These are phyloP conservation scores for Halophytophthora polymorphica DNA, from an alignment of 352 stramenopile species.

Conservation along the genomic window DNA sequence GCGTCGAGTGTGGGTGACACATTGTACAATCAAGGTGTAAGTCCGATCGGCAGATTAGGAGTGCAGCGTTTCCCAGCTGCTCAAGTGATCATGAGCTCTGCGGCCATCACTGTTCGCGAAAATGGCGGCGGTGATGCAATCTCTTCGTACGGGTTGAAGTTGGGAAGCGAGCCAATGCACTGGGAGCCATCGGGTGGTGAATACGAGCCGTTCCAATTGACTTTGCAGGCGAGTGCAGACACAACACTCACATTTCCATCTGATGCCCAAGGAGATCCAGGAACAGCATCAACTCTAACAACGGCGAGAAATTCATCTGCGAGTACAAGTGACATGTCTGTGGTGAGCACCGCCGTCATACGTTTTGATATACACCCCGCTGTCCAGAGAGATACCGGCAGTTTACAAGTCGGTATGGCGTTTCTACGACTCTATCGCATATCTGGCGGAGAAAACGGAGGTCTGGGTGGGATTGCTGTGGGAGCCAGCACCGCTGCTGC, in stretches of 20 bases:
- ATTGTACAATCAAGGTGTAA: slow-evolving; percentile 33
- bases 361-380: slow-evolving; percentile 36
- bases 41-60: slow-evolving; percentile 22
- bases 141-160: slow-evolving; percentile 30
- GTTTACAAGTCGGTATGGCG: slow-evolving; percentile 49
- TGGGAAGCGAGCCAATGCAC: slow-evolving; percentile 60
- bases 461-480: slow-evolving; percentile 49
- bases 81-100: slow-evolving; percentile 38
- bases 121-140: slow-evolving; percentile 28
- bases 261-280: slow-evolving; percentile 4
- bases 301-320: slow-evolving; percentile 45
- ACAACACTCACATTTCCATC: slow-evolving; percentile 41
- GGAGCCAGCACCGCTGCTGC: slow-evolving; percentile 31
- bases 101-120: slow-evolving; percentile 27
- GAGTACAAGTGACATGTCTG: slow-evolving; percentile 24
- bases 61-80: slow-evolving; percentile 43
- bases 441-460: slow-evolving; percentile 57
- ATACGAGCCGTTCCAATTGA: slow-evolving; percentile 40
- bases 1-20: slow-evolving; percentile 29
- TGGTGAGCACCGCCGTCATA: slow-evolving; percentile 34
- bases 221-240: slow-evolving; percentile 34
- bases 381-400: slow-evolving; percentile 33
- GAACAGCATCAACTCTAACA: slow-evolving; percentile 19
- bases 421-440: slow-evolving; percentile 54
- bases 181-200: slow-evolving; percentile 39